Evolutionary conservation across 768 basidiomycete genomes (phyloP).

Genomic region (Cyclocybe aegerita): DNA sequence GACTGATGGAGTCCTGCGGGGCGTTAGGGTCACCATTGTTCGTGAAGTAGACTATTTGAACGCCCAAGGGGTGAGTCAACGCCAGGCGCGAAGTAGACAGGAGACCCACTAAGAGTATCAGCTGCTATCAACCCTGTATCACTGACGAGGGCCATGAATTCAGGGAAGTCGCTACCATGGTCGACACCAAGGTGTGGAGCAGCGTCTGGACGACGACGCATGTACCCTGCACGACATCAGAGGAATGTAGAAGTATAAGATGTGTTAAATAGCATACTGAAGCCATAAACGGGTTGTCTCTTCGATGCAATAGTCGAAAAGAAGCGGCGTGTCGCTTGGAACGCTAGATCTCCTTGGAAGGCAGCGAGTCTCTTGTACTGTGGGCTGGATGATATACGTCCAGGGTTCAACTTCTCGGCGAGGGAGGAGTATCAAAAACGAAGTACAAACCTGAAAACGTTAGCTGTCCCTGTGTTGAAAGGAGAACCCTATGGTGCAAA

Average conservation of each 20-base stretch:
- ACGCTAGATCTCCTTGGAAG: slow-evolving; percentile 45
- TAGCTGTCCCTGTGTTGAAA: too few relatives aligned
- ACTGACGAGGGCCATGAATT: too few relatives aligned
- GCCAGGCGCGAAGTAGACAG: slow-evolving; percentile 2
- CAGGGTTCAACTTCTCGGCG: too few relatives aligned
- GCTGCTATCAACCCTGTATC: too few relatives aligned
- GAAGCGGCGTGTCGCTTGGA: neutral
- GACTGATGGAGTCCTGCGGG: neutral
- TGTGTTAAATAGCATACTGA: neutral
- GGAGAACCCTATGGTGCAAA: too few relatives aligned
- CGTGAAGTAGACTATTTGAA: neutral
- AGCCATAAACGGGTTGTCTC: neutral
- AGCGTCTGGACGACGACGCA: too few relatives aligned
- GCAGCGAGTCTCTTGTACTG: slow-evolving; percentile 52
- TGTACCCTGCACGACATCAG: neutral
- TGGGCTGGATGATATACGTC: neutral
- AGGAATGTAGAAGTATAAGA: too few relatives aligned
- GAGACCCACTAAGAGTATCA: neutral
- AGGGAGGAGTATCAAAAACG: too few relatives aligned
- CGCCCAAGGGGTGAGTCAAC: neutral
- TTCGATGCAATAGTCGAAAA: neutral
- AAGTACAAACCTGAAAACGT: too few relatives aligned
- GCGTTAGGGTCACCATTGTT: neutral
- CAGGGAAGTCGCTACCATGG: too few relatives aligned
- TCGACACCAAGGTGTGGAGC: too few relatives aligned